Percentiles rank a stretch among this genome's conserved stretches.
Conservation (phyloP, 2,329 filamentous ascomycete species). For the Trichocomaceae sp. region DNA sequence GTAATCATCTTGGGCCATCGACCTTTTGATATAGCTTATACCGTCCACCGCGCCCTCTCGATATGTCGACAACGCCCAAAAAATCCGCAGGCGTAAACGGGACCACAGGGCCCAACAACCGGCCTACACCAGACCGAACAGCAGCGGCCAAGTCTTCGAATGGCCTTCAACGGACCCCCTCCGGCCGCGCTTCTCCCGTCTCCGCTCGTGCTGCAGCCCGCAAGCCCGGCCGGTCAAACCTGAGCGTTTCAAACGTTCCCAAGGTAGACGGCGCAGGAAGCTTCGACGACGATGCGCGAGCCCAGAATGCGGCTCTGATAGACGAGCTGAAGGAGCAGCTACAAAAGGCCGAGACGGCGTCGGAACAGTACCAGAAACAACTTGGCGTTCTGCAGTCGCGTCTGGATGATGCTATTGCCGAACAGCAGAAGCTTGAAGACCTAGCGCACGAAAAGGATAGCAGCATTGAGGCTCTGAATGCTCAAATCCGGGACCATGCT, state of each 20-base stretch:
- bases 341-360: conserved; percentile 68
- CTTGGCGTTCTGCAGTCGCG: conserved; percentile 75
- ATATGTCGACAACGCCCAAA: conserved; percentile 11
- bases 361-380: conserved; percentile 78
- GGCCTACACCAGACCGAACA: conserved; percentile 34
- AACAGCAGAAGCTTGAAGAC: conserved; percentile 84
- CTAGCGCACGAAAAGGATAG: conserved; percentile 79
- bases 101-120: conserved; percentile 36
- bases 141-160: conserved; percentile 37
- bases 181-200: conserved; percentile 54
- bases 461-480: conserved; percentile 70
- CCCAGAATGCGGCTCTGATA: conserved; percentile 69
- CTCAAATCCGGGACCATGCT: conserved; percentile 75
- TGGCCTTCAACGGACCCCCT: conserved; percentile 55
- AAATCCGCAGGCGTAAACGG: background rate
- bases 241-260: conserved; percentile 40
- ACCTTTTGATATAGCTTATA: background rate
- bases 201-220: conserved; percentile 66
- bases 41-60: background rate
- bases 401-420: conserved; percentile 74
- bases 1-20: background rate
- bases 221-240: conserved; percentile 45
- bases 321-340: conserved; percentile 80
- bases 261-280: conserved; percentile 43
- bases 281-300: conserved; percentile 64